Base-by-base conservation (phyloP, 441 rosid species). In the Croton laevigatus region DNA sequence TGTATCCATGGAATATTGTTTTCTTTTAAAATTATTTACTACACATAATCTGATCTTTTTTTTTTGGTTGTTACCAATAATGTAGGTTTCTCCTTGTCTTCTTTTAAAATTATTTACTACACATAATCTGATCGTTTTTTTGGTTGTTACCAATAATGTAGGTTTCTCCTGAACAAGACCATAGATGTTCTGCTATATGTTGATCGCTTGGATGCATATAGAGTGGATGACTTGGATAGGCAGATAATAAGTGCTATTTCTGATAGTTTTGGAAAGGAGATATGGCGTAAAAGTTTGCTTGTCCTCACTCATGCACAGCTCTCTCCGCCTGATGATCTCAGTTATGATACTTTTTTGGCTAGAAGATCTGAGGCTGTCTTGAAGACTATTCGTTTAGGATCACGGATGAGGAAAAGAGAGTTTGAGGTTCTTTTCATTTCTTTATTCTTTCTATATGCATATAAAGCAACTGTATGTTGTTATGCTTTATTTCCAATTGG, bases 211-310 rank as follows among this genome's bases (percentile, higher is more conserved):
- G 99, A 94, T 74, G 89, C 94, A 40, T 92, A 94, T 81, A 87
- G 99, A 88, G 98, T 94, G 44, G 99, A 94, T 85, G 97, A 90
- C 79, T 77, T 92, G 81, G 97, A 92, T 76, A 92, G 70, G 81
- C 96, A 92, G 82, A 88, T 93, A 55, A 77, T 93, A 70, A 75
- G 71, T 71, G 93, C 97, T 19, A 88, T 93, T 72, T 80, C 89
- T 3, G 86, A 87, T 59, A 87, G 86, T 78, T 93, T 93, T 85
- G 98, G 98, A 48, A 90, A 83, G 82, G 87, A 85, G 73, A 88
- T 93, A 64, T 93, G 98, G 98, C 73, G 73, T 75, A 90, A 80
- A 81, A 83, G 91, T 71, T 84, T 93, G 79, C 90, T 89, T 78
- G 91, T 93, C 69, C 83, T 93, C 46, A 93, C 98, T 72, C 98